Percentiles rank a stretch among this genome's conserved stretches.
phyloP scores from a whole-genome alignment of 139 green algal species.

The Pseudopediastrum boryanum region DNA sequence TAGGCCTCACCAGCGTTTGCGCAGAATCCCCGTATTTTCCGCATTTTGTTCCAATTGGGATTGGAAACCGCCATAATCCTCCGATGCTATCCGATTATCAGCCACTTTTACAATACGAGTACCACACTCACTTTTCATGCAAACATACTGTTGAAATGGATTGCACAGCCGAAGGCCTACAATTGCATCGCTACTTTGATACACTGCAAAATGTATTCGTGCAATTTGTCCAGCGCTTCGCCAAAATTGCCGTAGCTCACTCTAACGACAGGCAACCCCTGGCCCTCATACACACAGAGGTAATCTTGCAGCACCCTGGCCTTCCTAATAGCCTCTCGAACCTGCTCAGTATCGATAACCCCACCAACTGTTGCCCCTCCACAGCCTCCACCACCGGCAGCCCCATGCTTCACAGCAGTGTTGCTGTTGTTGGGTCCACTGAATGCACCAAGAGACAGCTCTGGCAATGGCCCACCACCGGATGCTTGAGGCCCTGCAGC shows the following conservation, averaged over 20 bases:
- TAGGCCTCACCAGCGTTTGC: too few relatives aligned
- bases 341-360: not conserved
- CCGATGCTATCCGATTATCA: too few relatives aligned
- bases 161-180: too few relatives aligned
- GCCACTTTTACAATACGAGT: too few relatives aligned
- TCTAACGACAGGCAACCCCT: conserved; percentile 66
- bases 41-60: too few relatives aligned
- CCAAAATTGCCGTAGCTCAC: conserved; percentile 55
- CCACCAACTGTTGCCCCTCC: not conserved
- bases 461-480: too few relatives aligned
- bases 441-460: too few relatives aligned
- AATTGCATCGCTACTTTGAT: conserved; percentile 62
- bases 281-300: conserved; percentile 54
- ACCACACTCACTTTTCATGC: too few relatives aligned
- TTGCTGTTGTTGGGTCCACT: too few relatives aligned
- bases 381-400: conserved; percentile 5
- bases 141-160: too few relatives aligned
- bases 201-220: conserved; percentile 77
- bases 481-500: not conserved
- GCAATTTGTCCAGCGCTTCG: conserved; percentile 66
- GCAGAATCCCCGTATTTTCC: too few relatives aligned
- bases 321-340: conserved; percentile 34
- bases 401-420: not conserved
- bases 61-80: too few relatives aligned
- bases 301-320: conserved; percentile 66